Evolutionary conservation across 805 yeast genomes (phyloP).

Genomic region (Yarrowia bubula): DNA sequence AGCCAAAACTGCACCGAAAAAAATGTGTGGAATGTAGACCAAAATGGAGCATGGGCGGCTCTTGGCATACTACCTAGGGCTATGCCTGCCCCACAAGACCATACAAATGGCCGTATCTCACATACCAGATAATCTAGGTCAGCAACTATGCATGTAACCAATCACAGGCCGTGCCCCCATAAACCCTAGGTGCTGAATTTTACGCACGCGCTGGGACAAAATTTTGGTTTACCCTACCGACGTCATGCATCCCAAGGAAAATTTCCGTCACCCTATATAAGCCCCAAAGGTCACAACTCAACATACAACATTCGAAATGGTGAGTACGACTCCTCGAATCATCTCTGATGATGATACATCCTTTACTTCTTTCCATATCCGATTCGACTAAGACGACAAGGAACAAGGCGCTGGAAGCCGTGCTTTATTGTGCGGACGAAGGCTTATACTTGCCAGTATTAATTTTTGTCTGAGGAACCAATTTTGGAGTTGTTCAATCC

Average conservation of each 20-base stretch:
- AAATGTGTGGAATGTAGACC: slow-evolving; percentile 1
- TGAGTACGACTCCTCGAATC: slow-evolving; percentile 2
- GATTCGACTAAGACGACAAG: slow-evolving; percentile 45
- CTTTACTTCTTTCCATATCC: slow-evolving; percentile 41
- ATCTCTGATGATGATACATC: slow-evolving; percentile 40
- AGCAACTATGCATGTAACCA: slow-evolving; percentile 4
- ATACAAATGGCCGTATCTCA: neutral
- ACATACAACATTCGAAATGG: slow-evolving; percentile 21
- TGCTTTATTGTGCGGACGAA: slow-evolving; percentile 24
- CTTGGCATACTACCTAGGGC: neutral
- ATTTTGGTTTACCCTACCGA: slow-evolving; percentile 12
- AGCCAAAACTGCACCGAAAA: neutral
- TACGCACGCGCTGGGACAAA: slow-evolving; percentile 9
- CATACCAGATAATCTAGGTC: neutral
- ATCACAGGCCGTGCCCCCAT: neutral
- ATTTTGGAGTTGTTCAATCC: neutral
- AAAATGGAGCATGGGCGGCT: neutral
- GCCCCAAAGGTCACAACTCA: neutral
- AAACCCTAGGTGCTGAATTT: slow-evolving; percentile 23
- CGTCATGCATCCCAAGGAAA: neutral
- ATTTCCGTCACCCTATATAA: slow-evolving; percentile 20
- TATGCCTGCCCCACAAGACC: neutral
- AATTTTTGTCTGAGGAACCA: slow-evolving; percentile 34
- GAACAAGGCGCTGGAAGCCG: slow-evolving; percentile 32
- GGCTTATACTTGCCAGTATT: slow-evolving; percentile 47